Evolutionary conservation across 805 yeast species (phyloP), one percentile per base, ranked within the genome.

Genomic region (Metschnikowia santaceciliae): DNA sequence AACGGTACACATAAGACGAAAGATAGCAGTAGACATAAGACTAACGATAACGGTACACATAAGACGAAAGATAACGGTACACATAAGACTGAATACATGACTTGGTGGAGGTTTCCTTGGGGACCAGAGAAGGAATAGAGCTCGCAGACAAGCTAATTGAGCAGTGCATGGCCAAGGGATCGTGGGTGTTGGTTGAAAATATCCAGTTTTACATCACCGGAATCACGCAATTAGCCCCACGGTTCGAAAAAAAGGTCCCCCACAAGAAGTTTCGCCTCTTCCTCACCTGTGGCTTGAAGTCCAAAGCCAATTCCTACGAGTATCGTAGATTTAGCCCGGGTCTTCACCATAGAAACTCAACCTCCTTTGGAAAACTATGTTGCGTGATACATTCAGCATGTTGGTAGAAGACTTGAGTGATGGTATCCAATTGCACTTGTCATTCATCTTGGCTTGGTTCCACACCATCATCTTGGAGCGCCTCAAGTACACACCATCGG

Each of bases 141-240:
- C 67, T 74, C 38, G 91, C 92, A 0, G 79, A 78, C 19, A 67
- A 71, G 46, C 80, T 81, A n/a, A 67, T 89, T 7, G 60, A 63
- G 1, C 65, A 63, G 8, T 80, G 82, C 0, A 61, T 75, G 1
- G 67, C 62, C n/a, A 61, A 61, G 1, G 90, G 88, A 0, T 59
- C 64, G 1, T 90, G 96, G 96, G 65, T 92, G 0, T 59, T 91
- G 30, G 65, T 92, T 32, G 96, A 91, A 62, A 91, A 91, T 61
- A 71, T 88, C 11, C 96, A 92, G 52, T 77, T 86, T 75, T 81
- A 94, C 0, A 69, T 78, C 1, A 64, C 61, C 3, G 86, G 96
- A 90, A 67, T 88, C 23, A 79, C 76, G 13, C 61, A 70, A 8
- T 65, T 88, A 15, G 83, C 76, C 46, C 80, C 76, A 56, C 61